Evolutionary conservation across 371 early-diverging fungal genomes (phyloP), one percentile per base, ranked within the genome.

Genomic region (Mortierella sp.): DNA sequence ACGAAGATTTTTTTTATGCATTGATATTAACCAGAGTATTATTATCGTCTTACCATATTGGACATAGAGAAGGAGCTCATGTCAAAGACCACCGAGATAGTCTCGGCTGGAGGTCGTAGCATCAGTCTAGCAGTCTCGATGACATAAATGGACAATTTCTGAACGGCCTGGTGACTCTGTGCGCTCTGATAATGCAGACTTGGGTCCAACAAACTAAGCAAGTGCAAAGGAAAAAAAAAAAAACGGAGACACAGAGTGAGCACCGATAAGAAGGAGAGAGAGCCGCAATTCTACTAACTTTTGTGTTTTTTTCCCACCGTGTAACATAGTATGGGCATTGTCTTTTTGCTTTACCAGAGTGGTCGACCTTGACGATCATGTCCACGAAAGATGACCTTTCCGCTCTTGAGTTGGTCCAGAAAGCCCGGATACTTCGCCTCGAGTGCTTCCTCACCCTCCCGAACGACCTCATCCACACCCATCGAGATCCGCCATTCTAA

Each of bases 121-220:
- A 93, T 65, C 71, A 87, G 61, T 23, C 96, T 88, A 28, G 88
- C 89, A 24, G 90, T 87, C 70, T 95, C 96, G 86, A 95, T 89
- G 60, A 90, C 82, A 76, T 87, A 93, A 56, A 94, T 83, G 21
- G 92, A 81, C 57, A 89, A 61, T 21, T 87, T 80, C 55, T 87
- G 81, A 14, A 87, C 71, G 17, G 81, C 78, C 43, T 83, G 86
- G 11, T 70, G 68, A 54, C 82, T 75, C 59, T 87, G 86, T 21
- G 83, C 83, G 47, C 83, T 82, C 47, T 81, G 84, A 43, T 82
- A 55, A 42, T 86, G 90, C 72, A 79, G 69, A 55, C 82, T 81
- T 43, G 79, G 86, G 61, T 83, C 87, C 69, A 82, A 82, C 65
- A 83, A 80, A 49, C 87, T 86, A 55, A 21, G 19, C 3, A 34